phyloP scores from a whole-genome alignment of 2,329 filamentous ascomycete species.

The Colletotrichum sp. region DNA sequence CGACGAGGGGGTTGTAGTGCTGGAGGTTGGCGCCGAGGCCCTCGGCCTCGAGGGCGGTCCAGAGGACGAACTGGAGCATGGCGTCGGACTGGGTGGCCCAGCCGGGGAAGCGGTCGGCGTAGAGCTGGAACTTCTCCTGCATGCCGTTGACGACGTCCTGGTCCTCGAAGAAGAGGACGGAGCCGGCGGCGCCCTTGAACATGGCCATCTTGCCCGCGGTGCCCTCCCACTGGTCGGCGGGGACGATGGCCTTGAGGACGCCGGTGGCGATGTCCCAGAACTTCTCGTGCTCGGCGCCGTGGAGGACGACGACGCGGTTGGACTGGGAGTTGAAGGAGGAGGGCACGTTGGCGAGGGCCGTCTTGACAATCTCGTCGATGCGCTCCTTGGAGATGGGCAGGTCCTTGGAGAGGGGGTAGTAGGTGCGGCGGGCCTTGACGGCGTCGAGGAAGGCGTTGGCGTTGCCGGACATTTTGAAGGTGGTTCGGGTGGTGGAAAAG shows the following conservation, averaged over 20 bases:
- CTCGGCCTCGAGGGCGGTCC: constrained; percentile 83
- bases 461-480: constrained; percentile 28
- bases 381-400: constrained; percentile 61
- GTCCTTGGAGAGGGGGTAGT: constrained; percentile 72
- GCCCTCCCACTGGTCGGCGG: constrained; percentile 64
- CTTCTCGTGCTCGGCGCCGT: constrained; percentile 84
- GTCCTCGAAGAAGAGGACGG: constrained; percentile 90
- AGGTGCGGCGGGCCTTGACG: constrained; percentile 70
- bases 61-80: constrained; percentile 83
- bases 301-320: constrained; percentile 78
- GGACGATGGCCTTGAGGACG: constrained; percentile 71
- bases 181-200: constrained; percentile 78
- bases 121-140: constrained; percentile 72
- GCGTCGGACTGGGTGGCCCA: constrained; percentile 81
- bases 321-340: constrained; percentile 90
- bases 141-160: constrained; percentile 67
- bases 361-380: constrained; percentile 69
- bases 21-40: constrained; percentile 89
- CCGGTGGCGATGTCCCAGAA: constrained; percentile 80
- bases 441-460: constrained; percentile 64
- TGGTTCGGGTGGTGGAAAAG: not conserved
- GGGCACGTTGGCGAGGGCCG: constrained; percentile 72
- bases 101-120: constrained; percentile 78
- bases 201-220: constrained; percentile 49
- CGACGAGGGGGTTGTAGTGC: constrained; percentile 90